phyloP scores from a whole-genome alignment of 2,329 filamentous ascomycete genomes.

The Thielaviopsis punctulata region DNA sequence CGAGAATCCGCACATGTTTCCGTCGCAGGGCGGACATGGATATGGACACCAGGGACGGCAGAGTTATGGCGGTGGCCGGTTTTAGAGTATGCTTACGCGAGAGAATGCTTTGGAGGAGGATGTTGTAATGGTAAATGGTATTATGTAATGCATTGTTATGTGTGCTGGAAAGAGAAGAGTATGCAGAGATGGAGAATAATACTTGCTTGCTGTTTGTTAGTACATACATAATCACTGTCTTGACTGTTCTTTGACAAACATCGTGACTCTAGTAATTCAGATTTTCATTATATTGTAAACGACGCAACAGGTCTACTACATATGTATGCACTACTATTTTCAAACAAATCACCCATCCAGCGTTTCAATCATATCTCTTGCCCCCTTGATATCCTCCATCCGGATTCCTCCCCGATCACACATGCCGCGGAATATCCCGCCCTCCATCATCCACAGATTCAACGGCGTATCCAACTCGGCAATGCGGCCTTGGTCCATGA shows the following conservation, averaged over 20 bases:
- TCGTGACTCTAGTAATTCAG: too few species aligned
- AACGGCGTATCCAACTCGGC: slow-evolving; percentile 70
- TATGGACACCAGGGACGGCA: background rate
- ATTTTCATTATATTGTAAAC: too few species aligned
- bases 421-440: slow-evolving; percentile 76
- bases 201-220: background rate
- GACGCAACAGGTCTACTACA: too few species aligned
- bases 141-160: too few species aligned
- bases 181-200: too few species aligned
- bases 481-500: slow-evolving; percentile 83
- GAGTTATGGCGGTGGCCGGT: background rate
- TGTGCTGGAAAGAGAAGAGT: too few species aligned
- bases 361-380: slow-evolving; percentile 21
- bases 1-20: slow-evolving; percentile 42
- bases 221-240: background rate
- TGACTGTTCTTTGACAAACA: too few species aligned
- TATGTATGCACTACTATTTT: too few species aligned
- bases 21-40: slow-evolving; percentile 16
- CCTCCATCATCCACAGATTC: slow-evolving; percentile 47
- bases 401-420: slow-evolving; percentile 72
- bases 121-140: background rate
- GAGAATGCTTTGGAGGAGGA: background rate
- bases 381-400: slow-evolving; percentile 33
- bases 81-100: background rate
- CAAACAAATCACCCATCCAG: background rate